A percentile compares a stretch with the other conserved stretches of the same genome.
Conservation (phyloP, 768 basidiomycete genomes). For the Kwoniella botswanensis region DNA sequence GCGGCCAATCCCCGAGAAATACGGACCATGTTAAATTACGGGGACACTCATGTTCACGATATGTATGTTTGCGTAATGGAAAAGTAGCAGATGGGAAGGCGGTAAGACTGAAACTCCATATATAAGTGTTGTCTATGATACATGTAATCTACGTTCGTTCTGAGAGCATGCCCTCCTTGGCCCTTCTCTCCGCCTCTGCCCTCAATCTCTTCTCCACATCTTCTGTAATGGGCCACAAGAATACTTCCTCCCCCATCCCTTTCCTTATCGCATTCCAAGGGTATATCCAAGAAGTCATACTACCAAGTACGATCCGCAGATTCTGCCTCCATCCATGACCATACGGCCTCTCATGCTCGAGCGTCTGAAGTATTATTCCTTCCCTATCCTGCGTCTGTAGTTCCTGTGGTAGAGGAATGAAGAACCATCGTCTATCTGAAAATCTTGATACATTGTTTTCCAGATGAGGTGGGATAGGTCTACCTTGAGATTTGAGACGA, state of each 20-base stretch:
- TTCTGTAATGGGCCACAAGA: conserved; percentile 43
- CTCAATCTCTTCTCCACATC: conserved; percentile 19
- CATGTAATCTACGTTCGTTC: not conserved
- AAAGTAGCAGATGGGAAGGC: not conserved
- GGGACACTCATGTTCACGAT: no score
- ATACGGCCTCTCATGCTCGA: conserved; percentile 35
- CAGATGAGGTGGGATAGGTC: conserved; percentile 25
- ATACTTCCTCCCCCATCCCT: conserved; percentile 30
- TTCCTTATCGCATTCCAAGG: conserved; percentile 37
- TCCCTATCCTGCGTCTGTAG: not conserved
- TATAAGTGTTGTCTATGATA: not conserved
- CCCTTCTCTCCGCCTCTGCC: conserved; percentile 13
- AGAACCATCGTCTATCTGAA: conserved; percentile 32
- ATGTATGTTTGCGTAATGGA: not conserved
- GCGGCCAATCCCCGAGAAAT: not conserved
- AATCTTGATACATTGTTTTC: conserved; percentile 18
- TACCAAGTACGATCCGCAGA: conserved; percentile 43
- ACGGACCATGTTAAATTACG: no score
- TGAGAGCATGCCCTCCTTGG: not conserved
- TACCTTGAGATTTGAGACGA: not conserved
- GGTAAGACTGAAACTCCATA: not conserved
- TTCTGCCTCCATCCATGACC: conserved; percentile 41
- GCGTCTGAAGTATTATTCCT: conserved; percentile 31
- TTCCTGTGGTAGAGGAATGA: conserved; percentile 22
- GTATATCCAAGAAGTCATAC: conserved; percentile 32